phyloP scores from a whole-genome alignment of 106 monocot genomes.

The Acorus calamus region DNA sequence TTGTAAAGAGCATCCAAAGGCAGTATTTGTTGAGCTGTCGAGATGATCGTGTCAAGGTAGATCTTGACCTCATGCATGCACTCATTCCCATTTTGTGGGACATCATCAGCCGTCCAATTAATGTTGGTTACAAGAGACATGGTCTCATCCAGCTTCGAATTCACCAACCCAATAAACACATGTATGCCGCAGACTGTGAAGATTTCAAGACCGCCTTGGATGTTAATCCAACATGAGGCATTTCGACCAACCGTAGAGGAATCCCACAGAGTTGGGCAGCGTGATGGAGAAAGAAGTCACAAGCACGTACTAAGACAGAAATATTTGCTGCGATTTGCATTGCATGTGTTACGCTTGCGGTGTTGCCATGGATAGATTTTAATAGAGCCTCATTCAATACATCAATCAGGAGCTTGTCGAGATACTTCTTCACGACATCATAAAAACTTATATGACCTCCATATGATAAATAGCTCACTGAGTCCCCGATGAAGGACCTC shows the following conservation, averaged over 20 bases:
- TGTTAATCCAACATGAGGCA: constrained; percentile 11
- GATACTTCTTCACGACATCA: constrained; percentile 8
- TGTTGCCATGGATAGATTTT: constrained; percentile 6
- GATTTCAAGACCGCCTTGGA: constrained; percentile 2
- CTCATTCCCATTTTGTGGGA: constrained; percentile 8
- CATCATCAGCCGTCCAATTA: constrained; percentile 14
- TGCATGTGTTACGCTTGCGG: constrained; percentile 1
- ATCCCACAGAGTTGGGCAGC: constrained; percentile 12
- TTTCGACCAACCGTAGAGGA: constrained; percentile 3
- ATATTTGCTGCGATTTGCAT: constrained; percentile 14
- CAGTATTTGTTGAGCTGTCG: constrained; percentile 12
- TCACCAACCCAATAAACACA: constrained; percentile 1
- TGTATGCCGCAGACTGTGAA: constrained; percentile 4
- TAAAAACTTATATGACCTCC: constrained; percentile 2
- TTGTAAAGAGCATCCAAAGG: constrained; percentile 10
- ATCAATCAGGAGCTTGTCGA: constrained; percentile 14
- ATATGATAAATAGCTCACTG: constrained; percentile 4
- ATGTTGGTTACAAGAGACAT: constrained; percentile 7
- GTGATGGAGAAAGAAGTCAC: constrained; percentile 10
- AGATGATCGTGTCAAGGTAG: constrained; percentile 1
- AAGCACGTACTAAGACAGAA: constrained; percentile 6
- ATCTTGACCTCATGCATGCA: constrained; percentile 12
- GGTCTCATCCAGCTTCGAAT: constrained; percentile 1
- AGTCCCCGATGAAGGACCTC: constrained; percentile 10
- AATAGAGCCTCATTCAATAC: constrained; percentile 12